phyloP scores from a whole-genome alignment of 331 rosid genomes.

The Quercus lobata region DNA sequence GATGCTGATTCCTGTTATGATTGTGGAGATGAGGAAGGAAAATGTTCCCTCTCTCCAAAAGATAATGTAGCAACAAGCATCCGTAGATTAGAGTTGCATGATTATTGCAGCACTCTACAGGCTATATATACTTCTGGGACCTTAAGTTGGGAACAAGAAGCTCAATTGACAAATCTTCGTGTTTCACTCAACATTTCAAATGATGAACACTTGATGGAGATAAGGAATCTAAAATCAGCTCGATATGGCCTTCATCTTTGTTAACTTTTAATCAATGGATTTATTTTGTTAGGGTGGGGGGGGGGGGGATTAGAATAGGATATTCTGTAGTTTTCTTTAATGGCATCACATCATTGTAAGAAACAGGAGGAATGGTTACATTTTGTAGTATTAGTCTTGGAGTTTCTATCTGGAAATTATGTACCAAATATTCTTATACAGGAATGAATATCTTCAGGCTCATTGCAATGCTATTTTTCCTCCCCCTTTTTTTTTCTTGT shows the following conservation, averaged over 20 bases:
- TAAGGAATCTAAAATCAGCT: constrained; percentile 64
- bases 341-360: constrained; percentile 31
- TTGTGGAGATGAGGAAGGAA: constrained; percentile 37
- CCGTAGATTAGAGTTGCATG: constrained; percentile 76
- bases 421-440: too few relatives aligned
- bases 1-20: constrained; percentile 56
- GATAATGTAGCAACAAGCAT: constrained; percentile 41
- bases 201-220: constrained; percentile 83
- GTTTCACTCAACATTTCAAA: constrained; percentile 73
- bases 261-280: constrained; percentile 23
- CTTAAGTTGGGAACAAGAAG: constrained; percentile 89
- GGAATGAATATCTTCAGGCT: too few relatives aligned
- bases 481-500: too few relatives aligned
- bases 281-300: neutral
- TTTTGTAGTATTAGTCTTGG: too few relatives aligned
- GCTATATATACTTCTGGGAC: constrained; percentile 73
- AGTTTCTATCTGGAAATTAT: too few relatives aligned
- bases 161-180: constrained; percentile 73
- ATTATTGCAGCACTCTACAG: constrained; percentile 54
- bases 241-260: constrained; percentile 29
- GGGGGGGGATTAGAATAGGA: neutral
- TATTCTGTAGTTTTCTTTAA: constrained; percentile 2
- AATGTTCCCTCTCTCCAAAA: constrained; percentile 19
- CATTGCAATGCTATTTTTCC: too few relatives aligned
- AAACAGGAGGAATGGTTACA: constrained; percentile 16